A percentile compares a stretch with the other conserved stretches of the same genome.
phyloP scores from a whole-genome alignment of 208 protist genomes.

The Leishmania turanica region DNA sequence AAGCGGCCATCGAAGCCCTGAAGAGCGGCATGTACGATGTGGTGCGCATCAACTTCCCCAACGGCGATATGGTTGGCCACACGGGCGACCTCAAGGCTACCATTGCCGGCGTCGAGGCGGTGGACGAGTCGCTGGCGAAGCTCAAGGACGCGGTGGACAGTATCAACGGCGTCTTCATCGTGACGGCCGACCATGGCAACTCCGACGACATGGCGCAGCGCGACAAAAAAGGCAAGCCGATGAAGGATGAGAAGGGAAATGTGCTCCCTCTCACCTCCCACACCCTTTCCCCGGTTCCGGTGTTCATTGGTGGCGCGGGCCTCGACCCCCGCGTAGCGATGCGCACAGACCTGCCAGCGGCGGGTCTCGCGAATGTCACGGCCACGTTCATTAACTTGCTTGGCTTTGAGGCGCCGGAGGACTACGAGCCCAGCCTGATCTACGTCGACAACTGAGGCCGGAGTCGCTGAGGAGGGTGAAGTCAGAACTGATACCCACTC shows the following conservation, averaged over 20 bases:
- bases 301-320: constrained; percentile 89
- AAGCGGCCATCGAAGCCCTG: constrained; percentile 86
- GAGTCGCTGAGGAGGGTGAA: not conserved
- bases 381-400: constrained; percentile 95
- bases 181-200: constrained; percentile 97
- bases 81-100: constrained; percentile 92
- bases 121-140: constrained; percentile 84
- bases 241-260: constrained; percentile 65
- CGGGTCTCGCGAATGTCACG: constrained; percentile 94
- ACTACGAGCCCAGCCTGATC: constrained; percentile 90
- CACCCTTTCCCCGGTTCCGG: constrained; percentile 92
- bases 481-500: not conserved
- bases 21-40: constrained; percentile 91
- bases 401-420: constrained; percentile 89
- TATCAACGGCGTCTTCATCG: constrained; percentile 86
- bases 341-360: constrained; percentile 81
- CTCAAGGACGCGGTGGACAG: constrained; percentile 87
- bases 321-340: constrained; percentile 84
- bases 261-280: constrained; percentile 92
- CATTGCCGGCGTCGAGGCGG: constrained; percentile 73
- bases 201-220: constrained; percentile 95
- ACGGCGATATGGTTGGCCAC: constrained; percentile 97
- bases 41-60: constrained; percentile 95
- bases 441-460: constrained; percentile 32
- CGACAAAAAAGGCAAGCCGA: constrained; percentile 92